Conservation (phyloP, 495 filamentous ascomycete genomes). For the Astrocystis sublimbata region DNA sequence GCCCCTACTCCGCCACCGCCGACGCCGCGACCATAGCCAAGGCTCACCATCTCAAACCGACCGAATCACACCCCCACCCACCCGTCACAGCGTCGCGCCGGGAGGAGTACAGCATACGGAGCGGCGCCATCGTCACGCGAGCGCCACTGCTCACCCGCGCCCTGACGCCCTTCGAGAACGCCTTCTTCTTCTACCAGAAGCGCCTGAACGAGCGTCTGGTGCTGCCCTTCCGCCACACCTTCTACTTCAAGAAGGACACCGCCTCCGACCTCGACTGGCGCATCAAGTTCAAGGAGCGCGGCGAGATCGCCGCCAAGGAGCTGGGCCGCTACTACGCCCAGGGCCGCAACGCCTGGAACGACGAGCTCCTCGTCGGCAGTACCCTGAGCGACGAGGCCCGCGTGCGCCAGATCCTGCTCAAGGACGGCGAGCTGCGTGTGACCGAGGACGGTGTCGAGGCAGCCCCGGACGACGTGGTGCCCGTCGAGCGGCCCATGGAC, state of each 20-base stretch:
- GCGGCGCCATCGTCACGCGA: slow-evolving; percentile 82
- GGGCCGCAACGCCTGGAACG: slow-evolving; percentile 77
- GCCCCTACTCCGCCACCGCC: slow-evolving; percentile 30
- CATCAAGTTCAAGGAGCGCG: slow-evolving; percentile 73
- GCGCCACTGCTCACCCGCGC: slow-evolving; percentile 83
- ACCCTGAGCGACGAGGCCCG: slow-evolving; percentile 58
- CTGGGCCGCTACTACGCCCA: slow-evolving; percentile 86
- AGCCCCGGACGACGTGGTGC: slow-evolving; percentile 61
- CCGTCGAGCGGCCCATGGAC: slow-evolving; percentile 69
- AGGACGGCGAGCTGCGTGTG: slow-evolving; percentile 72
- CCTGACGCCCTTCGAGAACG: slow-evolving; percentile 82
- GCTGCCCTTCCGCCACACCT: slow-evolving; percentile 85
- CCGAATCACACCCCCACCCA: slow-evolving; percentile 27
- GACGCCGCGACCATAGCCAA: slow-evolving; percentile 24
- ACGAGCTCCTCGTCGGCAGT: slow-evolving; percentile 80
- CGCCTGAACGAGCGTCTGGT: slow-evolving; percentile 91
- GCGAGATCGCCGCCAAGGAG: slow-evolving; percentile 71
- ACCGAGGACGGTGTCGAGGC: slow-evolving; percentile 63
- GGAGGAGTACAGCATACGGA: slow-evolving; percentile 65
- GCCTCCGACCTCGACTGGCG: slow-evolving; percentile 87
- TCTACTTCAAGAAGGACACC: slow-evolving; percentile 94
- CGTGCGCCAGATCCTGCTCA: slow-evolving; percentile 58
- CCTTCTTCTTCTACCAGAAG: slow-evolving; percentile 94
- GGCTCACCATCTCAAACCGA: slow-evolving; percentile 30
- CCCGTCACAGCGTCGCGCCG: slow-evolving; percentile 28